Base-by-base conservation (phyloP, 345 rosid species). In the Aurinia saxatilis region DNA sequence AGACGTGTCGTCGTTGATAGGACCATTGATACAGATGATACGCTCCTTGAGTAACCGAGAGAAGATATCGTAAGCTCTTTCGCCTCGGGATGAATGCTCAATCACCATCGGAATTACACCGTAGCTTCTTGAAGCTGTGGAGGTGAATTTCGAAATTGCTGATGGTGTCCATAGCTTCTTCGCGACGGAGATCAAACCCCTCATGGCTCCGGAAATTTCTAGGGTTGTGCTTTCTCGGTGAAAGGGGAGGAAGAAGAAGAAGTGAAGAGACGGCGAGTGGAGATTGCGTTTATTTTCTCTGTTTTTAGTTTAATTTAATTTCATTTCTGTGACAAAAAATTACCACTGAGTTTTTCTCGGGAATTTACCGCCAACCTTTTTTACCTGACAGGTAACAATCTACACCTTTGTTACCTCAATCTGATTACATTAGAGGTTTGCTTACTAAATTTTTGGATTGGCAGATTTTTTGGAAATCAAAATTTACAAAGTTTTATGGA, bases 51-150 rank as follows among this genome's bases (percentile, higher is more conserved):
- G 80, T 19, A 88, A 83, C 57, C 96, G 73, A 16, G 96, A 88
- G 73, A 88, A 85, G 10, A 88, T 88, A 65, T 83, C 96, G 72
- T 88, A 88, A 8, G 96, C 90, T 18, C 92, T 78, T 80, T 88
- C 96, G 5, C 92, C 96, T 14, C 96, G 78, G 10, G 90, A 85
- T 7, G 96, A 85, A 65, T 90, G 96, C 81, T 90, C 98, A 11
- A 95, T 83, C 53, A 90, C 99, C 99, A 95, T 95, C 9, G 98
- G 99, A 40, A 95, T 73, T 50, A 90, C 49, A 61, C 88, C 79
- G 78, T 82, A 90, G 35, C 78, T 49, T 39, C 98, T 84, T 51
- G 55, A 42, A 9, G 50, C 40, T 23, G 49, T 15, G 11, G 40
- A 38, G 39, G 50, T 61, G 50, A 61, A 50, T 29, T 65, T 23